These are phyloP conservation scores for Apiospora rasikravindrae DNA, from an alignment of 2,329 filamentous ascomycete genomes.

Conservation along the genomic window DNA sequence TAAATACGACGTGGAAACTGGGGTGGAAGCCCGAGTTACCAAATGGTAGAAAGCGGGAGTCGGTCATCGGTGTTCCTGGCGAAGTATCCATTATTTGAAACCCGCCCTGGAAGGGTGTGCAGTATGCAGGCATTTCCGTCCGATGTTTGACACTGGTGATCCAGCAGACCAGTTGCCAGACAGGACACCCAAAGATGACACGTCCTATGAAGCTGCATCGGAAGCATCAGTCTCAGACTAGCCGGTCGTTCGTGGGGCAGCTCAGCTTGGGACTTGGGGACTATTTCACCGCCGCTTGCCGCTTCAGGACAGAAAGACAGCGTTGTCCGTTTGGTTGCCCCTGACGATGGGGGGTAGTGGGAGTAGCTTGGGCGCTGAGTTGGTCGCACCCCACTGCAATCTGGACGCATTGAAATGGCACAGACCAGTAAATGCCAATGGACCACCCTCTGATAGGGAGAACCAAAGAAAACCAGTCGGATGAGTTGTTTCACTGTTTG, in stretches of 20 bases:
- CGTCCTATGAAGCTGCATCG: conserved; percentile 8
- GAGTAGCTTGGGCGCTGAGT: conserved; percentile 5
- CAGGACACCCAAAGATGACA: not conserved
- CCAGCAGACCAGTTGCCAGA: not conserved
- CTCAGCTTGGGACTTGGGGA: conserved; percentile 2
- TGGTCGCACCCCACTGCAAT: conserved; percentile 7
- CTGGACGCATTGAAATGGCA: conserved; percentile 27
- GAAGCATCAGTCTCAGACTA: not conserved
- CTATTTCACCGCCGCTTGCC: conserved; percentile 14
- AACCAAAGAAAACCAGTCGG: conserved; percentile 18
- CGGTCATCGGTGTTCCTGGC: not conserved
- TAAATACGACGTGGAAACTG: not conserved
- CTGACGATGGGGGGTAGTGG: conserved; percentile 35
- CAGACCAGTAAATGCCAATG: conserved; percentile 27
- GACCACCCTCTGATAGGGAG: conserved; percentile 14
- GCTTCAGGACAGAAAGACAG: not conserved
- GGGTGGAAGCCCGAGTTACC: not conserved
- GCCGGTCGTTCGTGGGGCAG: not conserved
- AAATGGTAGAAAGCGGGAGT: not conserved
- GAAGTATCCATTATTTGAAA: not conserved
- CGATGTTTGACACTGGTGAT: not conserved
- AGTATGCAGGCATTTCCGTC: not conserved
- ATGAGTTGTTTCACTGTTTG: conserved; percentile 22
- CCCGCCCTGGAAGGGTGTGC: not conserved
- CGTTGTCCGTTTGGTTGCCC: conserved; percentile 35